A percentile compares a stretch with the other conserved stretches of the same genome.
These are phyloP conservation scores for Phlyctochytrium planicorne DNA, from an alignment of 192 early-diverging fungal genomes.

Conservation along the genomic window DNA sequence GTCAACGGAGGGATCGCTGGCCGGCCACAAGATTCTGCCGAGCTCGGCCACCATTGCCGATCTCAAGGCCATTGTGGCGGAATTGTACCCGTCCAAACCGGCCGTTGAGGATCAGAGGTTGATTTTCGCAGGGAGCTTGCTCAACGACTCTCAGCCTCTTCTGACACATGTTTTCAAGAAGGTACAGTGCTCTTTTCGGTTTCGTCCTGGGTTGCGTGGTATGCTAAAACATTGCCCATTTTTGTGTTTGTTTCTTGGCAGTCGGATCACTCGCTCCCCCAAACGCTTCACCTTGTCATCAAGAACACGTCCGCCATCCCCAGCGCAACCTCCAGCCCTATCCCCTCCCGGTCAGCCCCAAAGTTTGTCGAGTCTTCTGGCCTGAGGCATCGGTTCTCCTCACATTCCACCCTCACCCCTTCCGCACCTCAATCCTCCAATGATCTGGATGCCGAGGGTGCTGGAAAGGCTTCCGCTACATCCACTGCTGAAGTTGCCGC, in stretches of 20 bases:
- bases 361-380: too few relatives aligned
- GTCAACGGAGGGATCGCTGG: background rate
- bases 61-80: conserved; percentile 22
- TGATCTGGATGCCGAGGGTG: too few relatives aligned
- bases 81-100: conserved; percentile 13
- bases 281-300: conserved; percentile 26
- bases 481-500: background rate
- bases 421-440: background rate
- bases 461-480: background rate
- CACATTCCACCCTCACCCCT: too few relatives aligned
- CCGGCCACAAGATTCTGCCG: background rate
- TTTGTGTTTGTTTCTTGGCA: background rate
- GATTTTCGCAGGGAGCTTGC: conserved; percentile 27
- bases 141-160: conserved; percentile 8
- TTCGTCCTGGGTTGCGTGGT: background rate
- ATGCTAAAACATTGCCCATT: background rate
- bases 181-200: background rate
- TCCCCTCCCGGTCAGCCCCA: too few relatives aligned
- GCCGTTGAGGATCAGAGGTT: conserved; percentile 17
- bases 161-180: conserved; percentile 11
- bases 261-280: conserved; percentile 2
- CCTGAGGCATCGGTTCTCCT: too few relatives aligned
- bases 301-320: conserved; percentile 6
- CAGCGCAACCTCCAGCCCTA: background rate
- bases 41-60: conserved; percentile 10